phyloP scores from a whole-genome alignment of 768 basidiomycete genomes.

The Termitomyces sp. region DNA sequence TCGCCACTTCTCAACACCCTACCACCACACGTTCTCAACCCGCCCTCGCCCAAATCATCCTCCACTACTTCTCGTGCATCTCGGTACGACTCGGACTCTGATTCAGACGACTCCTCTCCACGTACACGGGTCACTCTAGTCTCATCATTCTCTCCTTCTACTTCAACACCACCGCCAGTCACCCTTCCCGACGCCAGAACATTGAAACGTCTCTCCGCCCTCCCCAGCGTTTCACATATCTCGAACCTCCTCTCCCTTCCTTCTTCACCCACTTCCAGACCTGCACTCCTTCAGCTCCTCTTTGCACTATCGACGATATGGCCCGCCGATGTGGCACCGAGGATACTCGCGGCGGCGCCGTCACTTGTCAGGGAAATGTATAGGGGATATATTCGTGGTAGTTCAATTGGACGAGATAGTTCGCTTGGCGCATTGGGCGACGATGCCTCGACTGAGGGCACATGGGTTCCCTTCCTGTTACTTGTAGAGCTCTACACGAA shows the following conservation, averaged over 20 bases:
- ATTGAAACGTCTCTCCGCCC: constrained; percentile 54
- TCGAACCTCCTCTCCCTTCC: constrained; percentile 48
- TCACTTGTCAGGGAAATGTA: constrained; percentile 76
- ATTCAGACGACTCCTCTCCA: constrained; percentile 29
- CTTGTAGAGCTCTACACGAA: constrained; percentile 82
- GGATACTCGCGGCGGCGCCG: constrained; percentile 53
- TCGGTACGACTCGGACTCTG: constrained; percentile 35
- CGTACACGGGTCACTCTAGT: constrained; percentile 35
- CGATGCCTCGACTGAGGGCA: constrained; percentile 33
- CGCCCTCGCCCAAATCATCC: constrained; percentile 16
- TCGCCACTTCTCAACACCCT: constrained; percentile 47
- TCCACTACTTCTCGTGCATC: constrained; percentile 7
- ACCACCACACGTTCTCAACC: constrained; percentile 52
- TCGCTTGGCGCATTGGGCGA: constrained; percentile 13
- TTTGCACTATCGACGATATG: constrained; percentile 57
- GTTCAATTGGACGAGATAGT: constrained; percentile 60
- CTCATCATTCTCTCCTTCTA: constrained; percentile 24
- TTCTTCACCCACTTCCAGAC: constrained; percentile 32
- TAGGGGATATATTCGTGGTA: constrained; percentile 57
- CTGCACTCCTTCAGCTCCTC: constrained; percentile 54
- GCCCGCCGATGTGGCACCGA: constrained; percentile 48
- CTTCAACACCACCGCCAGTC: constrained; percentile 29
- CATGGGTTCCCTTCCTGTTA: constrained; percentile 73
- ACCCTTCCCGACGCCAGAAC: constrained; percentile 58
- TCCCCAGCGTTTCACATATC: constrained; percentile 54